Conservation (phyloP, 176 grass and related monocot genomes). For the Paspalum notatum region DNA sequence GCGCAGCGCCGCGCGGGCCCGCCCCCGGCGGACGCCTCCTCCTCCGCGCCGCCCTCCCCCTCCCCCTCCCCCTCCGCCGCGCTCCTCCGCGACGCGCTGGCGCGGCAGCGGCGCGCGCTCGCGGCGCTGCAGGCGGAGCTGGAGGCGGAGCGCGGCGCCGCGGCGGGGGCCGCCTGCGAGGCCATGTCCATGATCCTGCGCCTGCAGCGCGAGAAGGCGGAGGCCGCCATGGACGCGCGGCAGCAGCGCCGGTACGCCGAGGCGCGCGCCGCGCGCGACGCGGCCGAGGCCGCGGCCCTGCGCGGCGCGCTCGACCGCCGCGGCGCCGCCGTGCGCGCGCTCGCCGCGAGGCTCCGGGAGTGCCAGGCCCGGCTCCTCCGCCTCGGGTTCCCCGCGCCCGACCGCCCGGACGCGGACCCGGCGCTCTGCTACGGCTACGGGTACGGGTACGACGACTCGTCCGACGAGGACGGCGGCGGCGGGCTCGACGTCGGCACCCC, state of each 20-base stretch:
- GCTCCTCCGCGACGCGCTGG: slow-evolving; percentile 39
- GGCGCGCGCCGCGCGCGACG: slow-evolving; percentile 71
- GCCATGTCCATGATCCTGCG: slow-evolving; percentile 90
- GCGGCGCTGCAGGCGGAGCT: slow-evolving; percentile 61
- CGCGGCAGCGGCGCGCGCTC: slow-evolving; percentile 36
- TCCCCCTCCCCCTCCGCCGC: slow-evolving; percentile 27
- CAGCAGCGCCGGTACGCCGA: slow-evolving; percentile 75
- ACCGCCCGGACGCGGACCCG: neutral
- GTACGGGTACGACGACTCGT: slow-evolving; percentile 1
- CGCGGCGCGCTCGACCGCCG: slow-evolving; percentile 47
- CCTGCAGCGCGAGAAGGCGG: slow-evolving; percentile 80
- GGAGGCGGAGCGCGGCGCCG: slow-evolving; percentile 67
- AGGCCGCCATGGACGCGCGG: slow-evolving; percentile 75
- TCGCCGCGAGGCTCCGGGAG: slow-evolving; percentile 42
- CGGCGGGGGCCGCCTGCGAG: slow-evolving; percentile 62
- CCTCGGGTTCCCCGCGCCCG: slow-evolving; percentile 36
- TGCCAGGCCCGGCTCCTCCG: slow-evolving; percentile 50
- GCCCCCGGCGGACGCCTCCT: no score
- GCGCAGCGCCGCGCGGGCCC: slow-evolving; percentile 25
- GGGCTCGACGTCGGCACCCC: slow-evolving; percentile 40
- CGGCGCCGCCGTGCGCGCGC: slow-evolving; percentile 34
- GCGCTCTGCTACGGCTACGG: neutral
- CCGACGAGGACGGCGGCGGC: slow-evolving; percentile 13
- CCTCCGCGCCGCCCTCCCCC: neutral
- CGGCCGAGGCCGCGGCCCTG: slow-evolving; percentile 42